phyloP scores from a whole-genome alignment of 1,284 basidiomycete genomes.

The Porphyrellus sp. region DNA sequence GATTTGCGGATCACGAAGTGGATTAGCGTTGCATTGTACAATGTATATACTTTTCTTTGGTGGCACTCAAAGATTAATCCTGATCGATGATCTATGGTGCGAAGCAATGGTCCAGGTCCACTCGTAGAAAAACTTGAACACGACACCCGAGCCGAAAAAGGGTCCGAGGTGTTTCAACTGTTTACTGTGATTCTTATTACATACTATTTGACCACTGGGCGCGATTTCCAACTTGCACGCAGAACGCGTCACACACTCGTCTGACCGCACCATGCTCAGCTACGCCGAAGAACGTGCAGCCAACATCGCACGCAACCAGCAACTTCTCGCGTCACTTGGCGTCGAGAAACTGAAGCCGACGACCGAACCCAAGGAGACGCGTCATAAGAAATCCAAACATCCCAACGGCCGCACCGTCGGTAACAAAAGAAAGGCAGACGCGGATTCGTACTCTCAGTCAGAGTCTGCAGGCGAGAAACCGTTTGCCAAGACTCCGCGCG shows the following conservation, averaged over 20 bases:
- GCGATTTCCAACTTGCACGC: not conserved
- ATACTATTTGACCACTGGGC: not conserved
- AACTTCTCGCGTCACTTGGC: conserved; percentile 42
- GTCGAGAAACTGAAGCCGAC: conserved; percentile 41
- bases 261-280: conserved; percentile 14
- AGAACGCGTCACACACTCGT: not conserved
- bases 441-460: conserved; percentile 11
- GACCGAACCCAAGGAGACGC: conserved; percentile 47
- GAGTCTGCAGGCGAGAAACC: too few species aligned
- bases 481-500: conserved; percentile 31
- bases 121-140: too few species aligned
- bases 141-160: too few species aligned
- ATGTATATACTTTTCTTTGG: not conserved
- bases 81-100: too few species aligned
- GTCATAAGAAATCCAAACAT: conserved; percentile 12
- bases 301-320: conserved; percentile 52
- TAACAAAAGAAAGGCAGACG: conserved; percentile 20
- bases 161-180: not conserved
- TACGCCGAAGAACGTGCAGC: conserved; percentile 48
- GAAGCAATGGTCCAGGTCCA: too few species aligned
- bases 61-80: not conserved
- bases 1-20: not conserved
- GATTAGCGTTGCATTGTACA: conserved; percentile 1
- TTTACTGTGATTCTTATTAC: too few species aligned
- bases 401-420: not conserved